Evolutionary conservation across 2,329 filamentous ascomycete genomes (phyloP), one percentile per base, ranked within the genome.

Genomic region (Rhynchosporium secalis): DNA sequence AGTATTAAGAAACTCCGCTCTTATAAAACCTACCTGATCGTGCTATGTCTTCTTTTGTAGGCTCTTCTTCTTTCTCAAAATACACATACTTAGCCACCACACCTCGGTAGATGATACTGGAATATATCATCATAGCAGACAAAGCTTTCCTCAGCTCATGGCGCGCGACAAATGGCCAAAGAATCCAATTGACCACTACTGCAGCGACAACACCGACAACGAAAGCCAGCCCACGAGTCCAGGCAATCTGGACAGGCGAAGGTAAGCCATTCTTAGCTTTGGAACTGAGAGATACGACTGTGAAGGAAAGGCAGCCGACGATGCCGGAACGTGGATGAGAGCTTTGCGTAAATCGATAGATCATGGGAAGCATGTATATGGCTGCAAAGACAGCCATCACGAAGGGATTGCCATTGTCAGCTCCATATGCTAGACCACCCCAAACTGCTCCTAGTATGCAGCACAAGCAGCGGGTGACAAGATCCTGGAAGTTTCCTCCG

Each of bases 101-200:
- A 65, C 75, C 70, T 46, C 84, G 76, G 69, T 86, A 86, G 7
- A 85, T 77, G 62, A 86, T 79, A 62, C 81, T 83, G 62, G 80
- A 78, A 67, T 84, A 84, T 55, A 85, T 81, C 66, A 86, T 75
- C 81, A 84, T 86, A 2, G 78, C 76, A 0, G 83, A 82, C 1
- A 85, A 71, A 0, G 81, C 82, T 62, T 80, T 81, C 28, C 83
- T 75, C 13, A 86, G 76, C 69, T 86, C 83, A 66, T 85, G 83
- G 12, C 84, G 77, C 10, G 84, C 83, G 4, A 86, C 78, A 65
- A 86, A 86, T 2, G 84, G 84, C 84, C 84, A 86, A 3, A 86
- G 73, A 12, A 83, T 68, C 83, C 83, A 86, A 66, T 85, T 86
- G 13, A 85, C 78, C 0, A 83, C 64, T 10, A 86, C 76, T 0